phyloP scores from a whole-genome alignment of 164 flowering plant species.

The Stephania cephalantha region DNA sequence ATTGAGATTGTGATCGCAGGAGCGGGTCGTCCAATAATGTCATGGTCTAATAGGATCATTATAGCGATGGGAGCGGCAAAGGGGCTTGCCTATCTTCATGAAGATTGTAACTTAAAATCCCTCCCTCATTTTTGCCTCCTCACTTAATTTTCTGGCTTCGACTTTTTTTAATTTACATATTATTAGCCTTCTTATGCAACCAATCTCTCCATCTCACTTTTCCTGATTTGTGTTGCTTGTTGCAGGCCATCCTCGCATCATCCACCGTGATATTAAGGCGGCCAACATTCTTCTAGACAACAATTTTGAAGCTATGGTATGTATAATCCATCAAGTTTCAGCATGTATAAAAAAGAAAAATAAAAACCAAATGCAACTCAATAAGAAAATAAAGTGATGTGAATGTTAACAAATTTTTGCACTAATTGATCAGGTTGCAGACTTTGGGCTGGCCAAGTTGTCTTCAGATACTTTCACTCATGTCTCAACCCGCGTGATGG shows the following conservation, averaged over 20 bases:
- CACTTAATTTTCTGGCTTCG: background rate
- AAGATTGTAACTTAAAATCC: constrained; percentile 51
- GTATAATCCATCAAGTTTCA: background rate
- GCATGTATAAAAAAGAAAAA: background rate
- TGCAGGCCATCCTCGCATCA: constrained; percentile 66
- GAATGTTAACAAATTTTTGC: background rate
- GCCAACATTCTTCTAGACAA: constrained; percentile 66
- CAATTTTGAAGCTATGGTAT: constrained; percentile 71
- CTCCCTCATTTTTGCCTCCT: background rate
- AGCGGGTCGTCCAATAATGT: constrained; percentile 49
- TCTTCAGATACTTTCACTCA: constrained; percentile 65
- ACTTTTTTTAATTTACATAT: too few species aligned
- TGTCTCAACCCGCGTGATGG: constrained; percentile 86
- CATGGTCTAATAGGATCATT: constrained; percentile 49
- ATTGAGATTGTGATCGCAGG: constrained; percentile 27
- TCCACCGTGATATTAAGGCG: constrained; percentile 73
- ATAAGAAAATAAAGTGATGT: too few species aligned
- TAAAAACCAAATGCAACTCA: background rate
- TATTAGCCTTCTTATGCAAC: too few species aligned
- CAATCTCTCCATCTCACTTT: too few species aligned
- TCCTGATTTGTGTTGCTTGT: background rate
- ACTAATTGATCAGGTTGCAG: constrained; percentile 52
- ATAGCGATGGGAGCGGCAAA: constrained; percentile 77
- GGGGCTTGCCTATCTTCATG: constrained; percentile 82
- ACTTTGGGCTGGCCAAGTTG: constrained; percentile 80